Base-by-base conservation (phyloP, 2,329 filamentous ascomycete genomes). In the Pseudogymnoascus sp. region DNA sequence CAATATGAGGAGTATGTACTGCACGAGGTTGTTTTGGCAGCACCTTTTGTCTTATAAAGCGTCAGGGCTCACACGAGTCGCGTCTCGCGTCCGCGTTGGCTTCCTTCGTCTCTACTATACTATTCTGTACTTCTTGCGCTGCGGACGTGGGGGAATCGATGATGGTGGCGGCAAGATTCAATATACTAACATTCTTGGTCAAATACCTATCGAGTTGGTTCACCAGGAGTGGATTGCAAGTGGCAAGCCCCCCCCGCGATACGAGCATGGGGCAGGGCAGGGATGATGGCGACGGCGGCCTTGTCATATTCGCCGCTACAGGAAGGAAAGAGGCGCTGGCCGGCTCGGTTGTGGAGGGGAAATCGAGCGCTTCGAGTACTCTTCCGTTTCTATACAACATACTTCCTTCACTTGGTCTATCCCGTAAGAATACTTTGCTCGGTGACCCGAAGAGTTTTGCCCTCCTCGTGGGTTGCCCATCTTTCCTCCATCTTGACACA, bases 291-390 rank as follows among this genome's bases (percentile, higher is more conserved):
- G 47, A 54, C 47, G 47, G 47, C 47, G 29, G 47, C 47, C 47
- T 54, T 54, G 47, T 54, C 47, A 54, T 54, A 24, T 54, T 54
- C 44, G 44, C 44, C 44, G 44, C 44, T 31, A 54, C 44, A 54
- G 29, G 47, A 54, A 54, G 47, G n/a, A 54, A 54, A n/a, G 29
- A 54, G 41, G 47, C 26, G 47, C n/a, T 54, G 47, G 29, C 26
- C 29, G 47, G 33, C 33, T 17, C 26, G 29, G 29, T 26, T 54
- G 47, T 54, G 47, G 47, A 54, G 47, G 47, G 47, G 47, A 54
- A 50, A 54, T 26, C 47, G 47, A 54, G 47, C 47, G 47, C 47
- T 54, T 11, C 47, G n/a, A 33, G 47, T 17, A 31, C n/a, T 29
- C 24, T 4, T 50, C 44, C 31, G 10, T 54, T 4, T 50, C 44